phyloP scores from a whole-genome alignment of 306 rosid species.

The Glycyrrhiza uralensis region DNA sequence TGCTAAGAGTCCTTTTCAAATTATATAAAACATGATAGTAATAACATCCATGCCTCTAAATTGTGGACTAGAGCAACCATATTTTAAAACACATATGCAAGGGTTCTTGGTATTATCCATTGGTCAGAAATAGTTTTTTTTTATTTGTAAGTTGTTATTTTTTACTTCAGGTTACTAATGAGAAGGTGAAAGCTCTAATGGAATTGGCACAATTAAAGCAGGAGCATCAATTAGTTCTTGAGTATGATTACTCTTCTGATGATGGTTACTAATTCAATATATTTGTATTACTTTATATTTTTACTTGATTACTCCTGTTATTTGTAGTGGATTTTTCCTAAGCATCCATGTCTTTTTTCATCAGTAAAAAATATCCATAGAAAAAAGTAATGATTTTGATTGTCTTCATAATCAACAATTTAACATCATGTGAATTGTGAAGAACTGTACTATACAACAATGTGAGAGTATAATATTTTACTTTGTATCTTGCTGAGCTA shows the following conservation, averaged over 20 bases:
- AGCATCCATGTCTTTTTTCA: slow-evolving; percentile 9
- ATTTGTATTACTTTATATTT: background rate
- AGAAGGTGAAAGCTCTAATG: slow-evolving; percentile 89
- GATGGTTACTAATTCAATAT: slow-evolving; percentile 12
- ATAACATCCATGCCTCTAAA: slow-evolving; percentile 12
- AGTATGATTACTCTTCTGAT: slow-evolving; percentile 51
- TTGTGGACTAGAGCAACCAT: slow-evolving; percentile 9
- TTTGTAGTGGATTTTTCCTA: background rate
- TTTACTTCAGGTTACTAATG: slow-evolving; percentile 80
- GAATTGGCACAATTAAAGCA: slow-evolving; percentile 85
- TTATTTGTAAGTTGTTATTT: slow-evolving; percentile 24
- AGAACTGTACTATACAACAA: too few relatives aligned
- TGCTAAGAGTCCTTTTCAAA: slow-evolving; percentile 6
- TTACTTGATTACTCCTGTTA: background rate
- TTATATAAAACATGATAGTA: slow-evolving; percentile 1
- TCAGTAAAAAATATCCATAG: background rate
- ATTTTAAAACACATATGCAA: slow-evolving; percentile 1
- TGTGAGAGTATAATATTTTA: too few relatives aligned
- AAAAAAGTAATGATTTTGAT: background rate
- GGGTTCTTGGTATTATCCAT: slow-evolving; percentile 8
- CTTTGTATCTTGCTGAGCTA: too few relatives aligned
- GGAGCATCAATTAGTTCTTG: slow-evolving; percentile 68
- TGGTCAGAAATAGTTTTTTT: background rate
- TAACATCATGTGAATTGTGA: too few relatives aligned
- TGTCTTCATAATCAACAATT: too few relatives aligned